A percentile compares a stretch with the other conserved stretches of the same genome.
Conservation (phyloP, 768 basidiomycete genomes). For the Pholiota microspora region DNA sequence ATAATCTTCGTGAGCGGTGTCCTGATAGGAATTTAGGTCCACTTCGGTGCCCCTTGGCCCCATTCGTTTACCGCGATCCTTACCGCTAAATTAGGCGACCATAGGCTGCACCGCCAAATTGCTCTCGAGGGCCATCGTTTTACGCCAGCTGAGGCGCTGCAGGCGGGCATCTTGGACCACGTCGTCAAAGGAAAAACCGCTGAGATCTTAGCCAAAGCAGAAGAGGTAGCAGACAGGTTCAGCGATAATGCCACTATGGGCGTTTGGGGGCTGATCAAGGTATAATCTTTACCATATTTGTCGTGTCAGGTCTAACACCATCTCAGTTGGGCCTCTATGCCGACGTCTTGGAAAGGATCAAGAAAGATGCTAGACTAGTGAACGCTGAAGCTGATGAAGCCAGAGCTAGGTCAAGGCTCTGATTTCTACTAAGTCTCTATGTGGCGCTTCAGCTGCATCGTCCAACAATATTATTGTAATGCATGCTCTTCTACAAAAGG, state of each 20-base stretch:
- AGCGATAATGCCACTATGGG: slow-evolving; percentile 51
- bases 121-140: slow-evolving; percentile 81
- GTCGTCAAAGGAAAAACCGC: slow-evolving; percentile 60
- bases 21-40: slow-evolving; percentile 44
- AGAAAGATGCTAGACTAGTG: slow-evolving; percentile 32
- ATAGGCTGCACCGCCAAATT: slow-evolving; percentile 62
- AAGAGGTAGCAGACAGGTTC: slow-evolving; percentile 55
- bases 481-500: too few relatives aligned
- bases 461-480: too few relatives aligned
- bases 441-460: too few relatives aligned
- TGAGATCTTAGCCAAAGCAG: slow-evolving; percentile 61
- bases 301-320: slow-evolving; percentile 1
- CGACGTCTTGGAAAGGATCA: slow-evolving; percentile 45
- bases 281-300: slow-evolving; percentile 19
- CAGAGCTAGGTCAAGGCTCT: slow-evolving; percentile 47
- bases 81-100: slow-evolving; percentile 61
- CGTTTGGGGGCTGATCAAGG: slow-evolving; percentile 77
- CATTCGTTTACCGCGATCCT: slow-evolving; percentile 65
- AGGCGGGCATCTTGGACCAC: slow-evolving; percentile 68
- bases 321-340: slow-evolving; percentile 48
- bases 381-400: slow-evolving; percentile 45
- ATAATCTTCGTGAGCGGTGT: neutral
- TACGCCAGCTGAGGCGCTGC: slow-evolving; percentile 66
- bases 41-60: slow-evolving; percentile 83
- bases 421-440: slow-evolving; percentile 1